phyloP scores from a whole-genome alignment of 1,284 basidiomycete genomes.

The Moesziomyces sp. region DNA sequence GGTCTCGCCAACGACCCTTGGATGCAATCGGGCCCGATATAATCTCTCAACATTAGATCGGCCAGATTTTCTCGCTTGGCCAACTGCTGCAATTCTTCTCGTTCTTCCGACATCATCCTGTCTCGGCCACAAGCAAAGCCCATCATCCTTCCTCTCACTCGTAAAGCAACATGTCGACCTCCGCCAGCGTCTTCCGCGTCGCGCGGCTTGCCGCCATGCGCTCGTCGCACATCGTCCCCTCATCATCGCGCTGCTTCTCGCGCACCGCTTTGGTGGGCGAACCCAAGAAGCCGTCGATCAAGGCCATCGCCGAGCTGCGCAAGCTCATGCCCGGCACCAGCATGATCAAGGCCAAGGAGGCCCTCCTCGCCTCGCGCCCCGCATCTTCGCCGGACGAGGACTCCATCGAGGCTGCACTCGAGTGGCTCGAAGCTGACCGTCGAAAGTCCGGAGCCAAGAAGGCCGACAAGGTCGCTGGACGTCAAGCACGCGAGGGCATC shows the following conservation, averaged over 20 bases:
- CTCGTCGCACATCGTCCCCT: neutral
- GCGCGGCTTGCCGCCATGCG: constrained; percentile 6
- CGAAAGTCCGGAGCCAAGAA: constrained; percentile 79
- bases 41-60: neutral
- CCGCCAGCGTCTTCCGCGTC: constrained; percentile 5
- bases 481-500: constrained; percentile 81
- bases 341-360: constrained; percentile 87
- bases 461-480: constrained; percentile 82
- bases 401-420: constrained; percentile 79
- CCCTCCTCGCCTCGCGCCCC: constrained; percentile 74
- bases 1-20: neutral
- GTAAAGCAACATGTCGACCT: constrained; percentile 6
- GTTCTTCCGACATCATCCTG: neutral
- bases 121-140: no score
- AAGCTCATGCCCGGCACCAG: constrained; percentile 78
- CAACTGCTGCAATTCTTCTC: no score
- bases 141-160: neutral
- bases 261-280: constrained; percentile 8
- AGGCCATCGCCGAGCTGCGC: constrained; percentile 86
- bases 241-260: constrained; percentile 8
- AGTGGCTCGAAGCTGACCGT: constrained; percentile 83
- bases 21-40: no score
- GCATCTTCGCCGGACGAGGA: constrained; percentile 71
- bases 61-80: neutral
- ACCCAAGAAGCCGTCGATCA: constrained; percentile 70